Conservation (phyloP, 2,329 filamentous ascomycete genomes). For the Ophiostoma ulmi region DNA sequence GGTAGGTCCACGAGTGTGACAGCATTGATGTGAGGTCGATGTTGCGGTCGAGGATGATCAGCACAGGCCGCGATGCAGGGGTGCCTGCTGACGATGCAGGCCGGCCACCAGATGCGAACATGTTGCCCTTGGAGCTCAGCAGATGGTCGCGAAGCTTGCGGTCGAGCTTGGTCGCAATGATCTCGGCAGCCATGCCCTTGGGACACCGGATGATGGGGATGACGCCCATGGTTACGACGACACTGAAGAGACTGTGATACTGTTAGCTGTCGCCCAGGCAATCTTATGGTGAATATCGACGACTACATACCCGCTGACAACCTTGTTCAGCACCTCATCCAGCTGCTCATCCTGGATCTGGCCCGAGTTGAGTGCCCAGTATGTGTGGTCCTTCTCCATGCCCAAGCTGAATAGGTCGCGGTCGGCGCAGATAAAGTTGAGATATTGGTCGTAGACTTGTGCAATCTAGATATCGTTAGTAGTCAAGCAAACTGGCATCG, state of each 20-base stretch:
- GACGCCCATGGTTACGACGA: constrained; percentile 94
- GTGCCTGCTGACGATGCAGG: constrained; percentile 55
- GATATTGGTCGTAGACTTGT: constrained; percentile 91
- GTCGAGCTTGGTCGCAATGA: constrained; percentile 90
- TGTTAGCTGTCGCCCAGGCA: background rate
- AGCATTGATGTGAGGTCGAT: constrained; percentile 96
- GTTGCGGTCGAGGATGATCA: constrained; percentile 91
- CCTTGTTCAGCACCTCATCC: constrained; percentile 79
- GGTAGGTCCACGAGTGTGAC: constrained; percentile 82
- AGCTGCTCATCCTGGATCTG: constrained; percentile 86
- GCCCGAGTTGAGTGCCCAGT: constrained; percentile 93
- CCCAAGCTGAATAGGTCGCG: constrained; percentile 92
- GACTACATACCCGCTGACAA: constrained; percentile 64
- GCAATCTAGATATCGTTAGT: constrained; percentile 57
- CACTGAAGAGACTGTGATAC: constrained; percentile 60
- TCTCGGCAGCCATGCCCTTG: constrained; percentile 85
- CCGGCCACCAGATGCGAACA: constrained; percentile 68
- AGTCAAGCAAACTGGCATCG: background rate
- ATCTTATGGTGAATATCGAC: background rate
- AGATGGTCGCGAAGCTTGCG: constrained; percentile 94
- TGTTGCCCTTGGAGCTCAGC: constrained; percentile 93
- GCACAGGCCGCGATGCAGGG: constrained; percentile 72
- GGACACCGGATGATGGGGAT: constrained; percentile 95
- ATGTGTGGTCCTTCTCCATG: constrained; percentile 83
- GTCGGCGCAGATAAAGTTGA: constrained; percentile 95